phyloP scores from a whole-genome alignment of 768 basidiomycete genomes.

The Russula griseocarnosa region DNA sequence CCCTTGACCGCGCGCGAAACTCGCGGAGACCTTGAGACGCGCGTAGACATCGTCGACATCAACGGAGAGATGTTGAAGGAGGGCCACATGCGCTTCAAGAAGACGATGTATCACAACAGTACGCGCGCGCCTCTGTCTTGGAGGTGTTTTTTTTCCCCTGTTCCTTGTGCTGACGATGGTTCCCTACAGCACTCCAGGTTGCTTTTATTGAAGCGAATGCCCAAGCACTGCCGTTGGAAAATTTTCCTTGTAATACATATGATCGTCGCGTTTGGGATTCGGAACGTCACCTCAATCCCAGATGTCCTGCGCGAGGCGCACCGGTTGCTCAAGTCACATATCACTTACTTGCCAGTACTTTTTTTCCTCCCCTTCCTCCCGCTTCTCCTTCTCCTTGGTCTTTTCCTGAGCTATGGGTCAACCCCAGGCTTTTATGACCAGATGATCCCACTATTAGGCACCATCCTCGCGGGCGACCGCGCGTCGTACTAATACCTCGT shows the following conservation, averaged over 20 bases:
- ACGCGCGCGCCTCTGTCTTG: conserved; percentile 32
- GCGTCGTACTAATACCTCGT: conserved; percentile 96
- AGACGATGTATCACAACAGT: conserved; percentile 99
- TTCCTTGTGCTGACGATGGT: conserved; percentile 11
- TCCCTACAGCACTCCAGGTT: conserved; percentile 74
- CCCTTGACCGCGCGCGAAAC: conserved; percentile 87
- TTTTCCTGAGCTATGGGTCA: conserved; percentile 1
- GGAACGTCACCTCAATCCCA: conserved; percentile 92
- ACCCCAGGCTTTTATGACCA: conserved; percentile 81
- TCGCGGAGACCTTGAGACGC: conserved; percentile 84
- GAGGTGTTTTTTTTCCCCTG: background rate
- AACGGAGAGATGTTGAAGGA: conserved; percentile 94
- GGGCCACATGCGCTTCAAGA: conserved; percentile 84
- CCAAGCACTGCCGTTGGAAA: conserved; percentile 60
- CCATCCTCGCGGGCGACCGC: conserved; percentile 88
- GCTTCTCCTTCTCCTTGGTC: background rate
- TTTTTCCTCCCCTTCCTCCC: background rate
- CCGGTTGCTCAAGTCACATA: no score
- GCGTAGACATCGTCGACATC: conserved; percentile 88
- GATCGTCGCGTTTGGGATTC: conserved; percentile 97
- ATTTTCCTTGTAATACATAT: conserved; percentile 78
- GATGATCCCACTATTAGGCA: conserved; percentile 92
- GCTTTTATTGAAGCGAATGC: conserved; percentile 94
- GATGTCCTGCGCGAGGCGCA: conserved; percentile 83
- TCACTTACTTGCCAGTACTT: conserved; percentile 81